A percentile compares a stretch with the other conserved stretches of the same genome.
phyloP scores from a whole-genome alignment of 495 filamentous ascomycete genomes.

The Aspergillus kassunensis region DNA sequence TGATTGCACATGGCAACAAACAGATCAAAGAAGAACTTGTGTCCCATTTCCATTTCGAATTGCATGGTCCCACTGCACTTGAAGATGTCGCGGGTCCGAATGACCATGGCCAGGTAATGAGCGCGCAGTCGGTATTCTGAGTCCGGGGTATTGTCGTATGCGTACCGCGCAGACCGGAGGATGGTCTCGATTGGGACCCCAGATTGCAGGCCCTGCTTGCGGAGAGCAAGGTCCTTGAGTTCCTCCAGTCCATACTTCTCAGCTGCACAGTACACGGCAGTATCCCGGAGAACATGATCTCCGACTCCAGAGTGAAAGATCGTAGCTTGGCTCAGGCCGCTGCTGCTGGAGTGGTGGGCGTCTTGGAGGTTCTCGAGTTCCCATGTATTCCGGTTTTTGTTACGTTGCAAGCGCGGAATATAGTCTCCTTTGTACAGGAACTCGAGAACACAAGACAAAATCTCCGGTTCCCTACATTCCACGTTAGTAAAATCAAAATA shows the following conservation, averaged over 20 bases:
- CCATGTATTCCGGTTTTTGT: conserved; percentile 53
- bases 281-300: conserved; percentile 78
- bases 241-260: conserved; percentile 81
- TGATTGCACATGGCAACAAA: conserved; percentile 98
- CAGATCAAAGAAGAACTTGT: conserved; percentile 91
- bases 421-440: conserved; percentile 72
- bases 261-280: conserved; percentile 85
- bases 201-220: conserved; percentile 86
- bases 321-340: conserved; percentile 67
- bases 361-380: conserved; percentile 62
- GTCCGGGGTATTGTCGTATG: conserved; percentile 91
- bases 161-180: conserved; percentile 83
- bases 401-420: conserved; percentile 50
- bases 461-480: conserved; percentile 51
- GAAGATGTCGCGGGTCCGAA: conserved; percentile 88
- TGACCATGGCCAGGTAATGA: conserved; percentile 91
- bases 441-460: conserved; percentile 64
- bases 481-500: background rate
- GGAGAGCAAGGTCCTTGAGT: conserved; percentile 80
- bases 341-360: conserved; percentile 45
- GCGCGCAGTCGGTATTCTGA: conserved; percentile 84
- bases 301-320: conserved; percentile 65
- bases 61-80: conserved; percentile 96
- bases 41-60: conserved; percentile 91
- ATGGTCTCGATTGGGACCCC: conserved; percentile 85